A percentile compares a stretch with the other conserved stretches of the same genome.
phyloP scores from a whole-genome alignment of 495 filamentous ascomycete species.

The Lophium mytilinum region DNA sequence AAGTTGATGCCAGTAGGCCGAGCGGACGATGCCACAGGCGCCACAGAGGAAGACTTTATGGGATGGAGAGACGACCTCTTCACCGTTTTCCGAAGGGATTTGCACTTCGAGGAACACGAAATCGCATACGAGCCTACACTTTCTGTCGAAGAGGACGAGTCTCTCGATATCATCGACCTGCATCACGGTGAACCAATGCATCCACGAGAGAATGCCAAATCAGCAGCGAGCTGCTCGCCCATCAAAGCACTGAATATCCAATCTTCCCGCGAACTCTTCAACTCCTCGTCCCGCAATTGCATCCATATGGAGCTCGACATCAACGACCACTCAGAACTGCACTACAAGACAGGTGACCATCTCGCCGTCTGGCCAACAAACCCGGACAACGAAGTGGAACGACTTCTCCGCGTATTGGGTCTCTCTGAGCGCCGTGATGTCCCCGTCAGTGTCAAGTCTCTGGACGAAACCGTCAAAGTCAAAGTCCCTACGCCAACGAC shows the following conservation, averaged over 20 bases:
- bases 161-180: constrained; percentile 35
- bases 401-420: constrained; percentile 35
- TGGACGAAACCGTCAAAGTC: constrained; percentile 33
- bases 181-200: constrained; percentile 36
- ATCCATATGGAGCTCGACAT: constrained; percentile 46
- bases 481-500: constrained; percentile 41
- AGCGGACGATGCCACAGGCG: constrained; percentile 42
- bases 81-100: constrained; percentile 29
- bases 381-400: constrained; percentile 34
- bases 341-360: constrained; percentile 34
- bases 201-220: constrained; percentile 21
- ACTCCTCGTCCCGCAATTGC: constrained; percentile 35
- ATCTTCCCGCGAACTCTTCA: constrained; percentile 37
- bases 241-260: constrained; percentile 33
- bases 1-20: constrained; percentile 35
- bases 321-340: constrained; percentile 18
- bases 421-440: constrained; percentile 24
- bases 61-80: constrained; percentile 43
- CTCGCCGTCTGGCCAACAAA: constrained; percentile 26
- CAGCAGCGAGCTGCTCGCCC: constrained; percentile 26
- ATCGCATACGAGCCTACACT: constrained; percentile 38
- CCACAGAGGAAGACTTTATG: constrained; percentile 46
- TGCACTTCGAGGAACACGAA: constrained; percentile 37
- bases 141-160: constrained; percentile 34
- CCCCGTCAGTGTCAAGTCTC: constrained; percentile 30